Evolutionary conservation across 345 rosid species (phyloP).

Genomic region (Euphorbia tirucalli): DNA sequence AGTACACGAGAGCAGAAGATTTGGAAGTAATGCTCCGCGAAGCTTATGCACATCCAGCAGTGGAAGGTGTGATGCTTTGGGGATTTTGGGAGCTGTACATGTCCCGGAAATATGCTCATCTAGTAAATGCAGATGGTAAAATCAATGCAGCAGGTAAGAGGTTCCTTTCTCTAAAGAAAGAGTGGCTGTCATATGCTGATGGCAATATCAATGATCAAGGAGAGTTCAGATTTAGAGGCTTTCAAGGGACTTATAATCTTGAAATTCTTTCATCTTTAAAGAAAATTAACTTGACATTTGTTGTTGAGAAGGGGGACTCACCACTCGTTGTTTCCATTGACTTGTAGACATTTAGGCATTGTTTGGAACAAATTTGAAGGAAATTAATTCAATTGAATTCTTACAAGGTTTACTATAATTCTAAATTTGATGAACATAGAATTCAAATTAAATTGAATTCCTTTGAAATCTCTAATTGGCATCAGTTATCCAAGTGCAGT

Average conservation of each 20-base stretch:
- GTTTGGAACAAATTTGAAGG: neutral
- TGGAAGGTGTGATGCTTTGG: constrained; percentile 30
- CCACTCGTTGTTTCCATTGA: constrained; percentile 24
- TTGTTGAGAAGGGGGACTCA: constrained; percentile 18
- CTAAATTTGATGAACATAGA: too few relatives aligned
- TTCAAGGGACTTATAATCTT: constrained; percentile 23
- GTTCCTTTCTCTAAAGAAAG: constrained; percentile 22
- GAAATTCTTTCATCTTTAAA: constrained; percentile 11
- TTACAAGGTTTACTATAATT: neutral
- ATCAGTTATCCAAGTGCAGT: neutral
- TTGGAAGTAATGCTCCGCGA: constrained; percentile 30
- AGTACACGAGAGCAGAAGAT: constrained; percentile 24
- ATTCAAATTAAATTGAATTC: too few relatives aligned
- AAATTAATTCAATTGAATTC: neutral
- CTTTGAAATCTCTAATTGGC: neutral
- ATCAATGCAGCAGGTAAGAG: constrained; percentile 30
- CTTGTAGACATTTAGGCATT: constrained; percentile 9
- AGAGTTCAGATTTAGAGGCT: constrained; percentile 33
- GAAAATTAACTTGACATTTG: constrained; percentile 17
- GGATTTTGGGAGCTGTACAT: constrained; percentile 32
- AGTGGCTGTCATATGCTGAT: constrained; percentile 21
- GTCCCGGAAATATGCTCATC: constrained; percentile 21
- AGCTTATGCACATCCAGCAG: constrained; percentile 29
- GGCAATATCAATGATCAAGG: constrained; percentile 11
- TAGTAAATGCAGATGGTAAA: constrained; percentile 29